A percentile compares a stretch with the other conserved stretches of the same genome.
These are phyloP conservation scores for Lolium multiflorum DNA, from an alignment of 176 grass and related monocot species.

Conservation along the genomic window DNA sequence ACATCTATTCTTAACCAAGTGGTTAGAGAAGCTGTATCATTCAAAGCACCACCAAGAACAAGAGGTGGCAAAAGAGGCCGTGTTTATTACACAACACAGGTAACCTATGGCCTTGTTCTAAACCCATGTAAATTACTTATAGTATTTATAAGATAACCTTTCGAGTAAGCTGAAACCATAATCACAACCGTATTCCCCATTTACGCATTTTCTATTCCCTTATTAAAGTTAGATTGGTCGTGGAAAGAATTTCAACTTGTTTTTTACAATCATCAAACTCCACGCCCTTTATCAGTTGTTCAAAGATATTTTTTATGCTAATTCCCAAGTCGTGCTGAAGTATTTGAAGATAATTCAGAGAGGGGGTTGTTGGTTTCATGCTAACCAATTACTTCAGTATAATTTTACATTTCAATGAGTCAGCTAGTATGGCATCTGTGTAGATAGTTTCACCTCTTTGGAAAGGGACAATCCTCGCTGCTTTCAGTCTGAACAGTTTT, in stretches of 20 bases:
- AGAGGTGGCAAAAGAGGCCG: conserved; percentile 90
- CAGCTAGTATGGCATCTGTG: background rate
- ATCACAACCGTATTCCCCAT: background rate
- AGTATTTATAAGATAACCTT: background rate
- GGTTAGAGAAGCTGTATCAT: conserved; percentile 86
- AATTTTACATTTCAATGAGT: no score
- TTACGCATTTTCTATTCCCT: background rate
- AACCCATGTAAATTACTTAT: background rate
- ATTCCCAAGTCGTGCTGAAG: no score
- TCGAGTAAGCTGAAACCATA: background rate
- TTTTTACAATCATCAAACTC: background rate
- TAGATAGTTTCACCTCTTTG: background rate
- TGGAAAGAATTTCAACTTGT: background rate
- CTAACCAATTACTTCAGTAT: no score
- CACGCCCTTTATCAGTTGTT: background rate
- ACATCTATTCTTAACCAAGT: conserved; percentile 98
- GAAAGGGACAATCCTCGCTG: background rate
- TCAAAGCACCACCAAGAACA: conserved; percentile 90
- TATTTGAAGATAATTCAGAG: no score
- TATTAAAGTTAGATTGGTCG: background rate
- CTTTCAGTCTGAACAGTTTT: conserved; percentile 34
- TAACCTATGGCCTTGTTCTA: conserved; percentile 39
- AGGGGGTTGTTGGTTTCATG: no score
- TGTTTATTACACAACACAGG: conserved; percentile 92
- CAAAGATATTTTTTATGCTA: background rate